phyloP scores from a whole-genome alignment of 352 stramenopile species.

The Phytophthora pinifolia region DNA sequence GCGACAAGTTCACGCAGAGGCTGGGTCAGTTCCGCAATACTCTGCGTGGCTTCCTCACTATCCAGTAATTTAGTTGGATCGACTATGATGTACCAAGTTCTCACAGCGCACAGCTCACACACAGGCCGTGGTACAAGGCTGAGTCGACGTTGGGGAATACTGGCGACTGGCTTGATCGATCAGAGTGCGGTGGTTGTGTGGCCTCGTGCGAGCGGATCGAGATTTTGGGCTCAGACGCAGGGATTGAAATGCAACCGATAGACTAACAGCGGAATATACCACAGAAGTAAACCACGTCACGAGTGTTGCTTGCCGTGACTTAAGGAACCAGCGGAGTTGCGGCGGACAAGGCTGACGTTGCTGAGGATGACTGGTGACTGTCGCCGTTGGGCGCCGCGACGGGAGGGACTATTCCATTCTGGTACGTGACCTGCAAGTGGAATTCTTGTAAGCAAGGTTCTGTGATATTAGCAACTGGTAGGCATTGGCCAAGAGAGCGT shows the following conservation, averaged over 20 bases:
- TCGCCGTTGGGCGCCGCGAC: conserved; percentile 8
- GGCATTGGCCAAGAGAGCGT: background rate
- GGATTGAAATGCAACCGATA: conserved; percentile 34
- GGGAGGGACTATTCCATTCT: conserved; percentile 22
- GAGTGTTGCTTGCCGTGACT: conserved; percentile 6
- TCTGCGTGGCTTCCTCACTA: conserved; percentile 94
- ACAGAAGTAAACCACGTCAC: conserved; percentile 13
- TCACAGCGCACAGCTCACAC: no score
- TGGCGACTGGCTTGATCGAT: conserved; percentile 18
- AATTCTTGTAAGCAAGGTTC: background rate
- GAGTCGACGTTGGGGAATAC: conserved; percentile 4
- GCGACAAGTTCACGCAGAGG: conserved; percentile 98
- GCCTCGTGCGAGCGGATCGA: conserved; percentile 8
- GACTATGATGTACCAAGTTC: conserved; percentile 11
- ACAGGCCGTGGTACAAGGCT: conserved; percentile 5
- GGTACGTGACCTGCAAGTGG: conserved; percentile 25
- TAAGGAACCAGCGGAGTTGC: conserved; percentile 27
- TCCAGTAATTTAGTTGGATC: conserved; percentile 51
- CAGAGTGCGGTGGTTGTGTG: conserved; percentile 18
- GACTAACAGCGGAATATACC: conserved; percentile 36
- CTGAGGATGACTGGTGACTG: conserved; percentile 9
- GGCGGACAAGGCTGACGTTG: conserved; percentile 8
- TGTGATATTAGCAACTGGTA: background rate
- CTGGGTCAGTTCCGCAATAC: conserved; percentile 96
- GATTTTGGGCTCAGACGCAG: conserved; percentile 26